Conservation (phyloP, 305 asterid species). For the Solanum aculeatissimum region DNA sequence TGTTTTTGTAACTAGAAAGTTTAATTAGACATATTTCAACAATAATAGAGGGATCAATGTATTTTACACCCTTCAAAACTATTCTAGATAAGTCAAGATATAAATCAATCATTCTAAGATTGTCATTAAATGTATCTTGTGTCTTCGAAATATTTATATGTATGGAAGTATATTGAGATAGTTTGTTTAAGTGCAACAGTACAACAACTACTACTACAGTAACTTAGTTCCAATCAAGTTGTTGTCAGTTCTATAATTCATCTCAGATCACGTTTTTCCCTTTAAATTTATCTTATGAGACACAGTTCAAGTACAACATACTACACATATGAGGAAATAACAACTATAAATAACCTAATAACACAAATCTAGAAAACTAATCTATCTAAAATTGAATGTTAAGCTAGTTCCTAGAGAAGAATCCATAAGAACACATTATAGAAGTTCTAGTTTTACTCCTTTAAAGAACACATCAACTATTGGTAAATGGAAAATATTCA, state of each 20-base stretch:
- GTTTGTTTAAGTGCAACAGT: not conserved
- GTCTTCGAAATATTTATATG: no score
- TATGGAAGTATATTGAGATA: no score
- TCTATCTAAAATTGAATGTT: not conserved
- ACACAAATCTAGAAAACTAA: not conserved
- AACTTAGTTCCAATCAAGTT: not conserved
- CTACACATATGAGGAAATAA: not conserved
- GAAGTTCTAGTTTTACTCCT: not conserved
- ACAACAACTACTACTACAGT: not conserved
- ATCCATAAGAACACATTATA: not conserved
- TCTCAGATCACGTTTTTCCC: not conserved
- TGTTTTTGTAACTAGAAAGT: not conserved
- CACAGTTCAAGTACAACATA: not conserved
- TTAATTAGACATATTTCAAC: not conserved
- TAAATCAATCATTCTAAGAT: not conserved
- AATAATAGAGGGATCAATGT: not conserved
- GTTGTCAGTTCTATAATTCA: not conserved
- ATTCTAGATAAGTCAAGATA: not conserved
- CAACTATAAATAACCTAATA: not conserved
- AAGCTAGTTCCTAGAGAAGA: not conserved
- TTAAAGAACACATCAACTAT: not conserved
- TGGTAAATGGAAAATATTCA: not conserved
- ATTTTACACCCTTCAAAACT: not conserved
- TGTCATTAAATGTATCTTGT: no score
- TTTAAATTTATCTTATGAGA: not conserved